Base-by-base conservation (phyloP, 169 alveolate species). In the Cryptosporidium muris region DNA sequence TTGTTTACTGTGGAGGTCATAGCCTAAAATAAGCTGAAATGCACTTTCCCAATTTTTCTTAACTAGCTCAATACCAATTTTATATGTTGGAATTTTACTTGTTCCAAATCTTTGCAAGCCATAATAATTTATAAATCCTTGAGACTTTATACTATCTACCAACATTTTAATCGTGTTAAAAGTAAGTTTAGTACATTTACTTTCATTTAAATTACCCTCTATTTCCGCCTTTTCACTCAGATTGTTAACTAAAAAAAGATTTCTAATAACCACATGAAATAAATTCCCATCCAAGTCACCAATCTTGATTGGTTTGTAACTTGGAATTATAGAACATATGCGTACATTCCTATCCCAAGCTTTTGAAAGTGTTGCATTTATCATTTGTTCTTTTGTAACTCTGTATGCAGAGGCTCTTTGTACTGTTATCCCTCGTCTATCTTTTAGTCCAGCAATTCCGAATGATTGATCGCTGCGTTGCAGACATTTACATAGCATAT, bases 31-130 rank as follows among this genome's bases (percentile, higher is more conserved):
- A 51, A 88, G 89, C 74, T 85, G 47, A 48, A 88, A 90, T 1
- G 95, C 94, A 58, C 74, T 60, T 66, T 91, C 91, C 89, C 93
- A 93, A 47, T 92, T 88, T 65, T 92, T 91, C 68, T 92, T 91
- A 58, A 96, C 81, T 56, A 94, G 91, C 43, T 92, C 92, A 47
- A 94, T 93, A 1, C 99, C 99, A 36, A 96, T 92, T 64, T 89
- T 66, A 90, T 95, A 97, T 36, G 97, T 96, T 52, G 95, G 92
- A 34, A 95, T 89, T 64, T 90, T 88, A 51, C 91, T 91, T 45
- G 96, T 93, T 7, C 99, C 99, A 90, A 96, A 96, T 67, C 99
- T 88, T 82, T 96, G 97, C 91, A 94, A 81, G 6, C 99, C 99
- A 88, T 94, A 96, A 85, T 96, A 96, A 90, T 96, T 96, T 38